Base-by-base conservation (phyloP, 2,329 filamentous ascomycete species). In the Sporothrix globosa region DNA sequence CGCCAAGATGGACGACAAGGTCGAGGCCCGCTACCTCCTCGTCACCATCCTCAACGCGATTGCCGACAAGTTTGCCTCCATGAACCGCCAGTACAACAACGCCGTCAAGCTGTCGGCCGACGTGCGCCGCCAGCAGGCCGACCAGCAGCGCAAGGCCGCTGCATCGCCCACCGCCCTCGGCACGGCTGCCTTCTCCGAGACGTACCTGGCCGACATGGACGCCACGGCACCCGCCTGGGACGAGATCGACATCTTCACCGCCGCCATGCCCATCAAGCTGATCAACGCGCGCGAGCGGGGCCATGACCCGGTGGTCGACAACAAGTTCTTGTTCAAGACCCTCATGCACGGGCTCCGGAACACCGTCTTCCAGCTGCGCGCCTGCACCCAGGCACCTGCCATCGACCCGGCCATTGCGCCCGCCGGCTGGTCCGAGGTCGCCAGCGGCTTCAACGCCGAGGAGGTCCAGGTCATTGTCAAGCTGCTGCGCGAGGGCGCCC, bases 21-120 rank as follows among this genome's bases (percentile, higher is more conserved):
- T 91, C 56, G 95, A 99, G 79, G 96, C 96, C 30, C 90, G 96
- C 6, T 94, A 98, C 79, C 97, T 97, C 78, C 83, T 99, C 72
- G 93, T 99, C 77, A 96, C 97, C 89, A 98, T 99, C 58, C 83
- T 99, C 70, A 96, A 98, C 80, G 96, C 96, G 11, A 98, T 99
- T 75, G 96, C 92, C 65, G 96, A 99, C 78, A 99, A 99, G 78
- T 98, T 99, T 78, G 94, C 94, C 1, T 90, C 93, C 2, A 99
- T 99, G 96, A 99, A 99, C 77, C 87, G 92, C 70, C 93, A 98
- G 79, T 98, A 97, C 78, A 87, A 90, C 50, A 99, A 99, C 79
- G 93, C 96, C 19, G 92, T 97, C 60, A 99, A 98, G 81, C 85
- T 97, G 5, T 97, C 93, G 14, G 91, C 97, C 58, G 98, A 98